Conservation (phyloP, 495 filamentous ascomycete species). For the Glonium stellatum region DNA sequence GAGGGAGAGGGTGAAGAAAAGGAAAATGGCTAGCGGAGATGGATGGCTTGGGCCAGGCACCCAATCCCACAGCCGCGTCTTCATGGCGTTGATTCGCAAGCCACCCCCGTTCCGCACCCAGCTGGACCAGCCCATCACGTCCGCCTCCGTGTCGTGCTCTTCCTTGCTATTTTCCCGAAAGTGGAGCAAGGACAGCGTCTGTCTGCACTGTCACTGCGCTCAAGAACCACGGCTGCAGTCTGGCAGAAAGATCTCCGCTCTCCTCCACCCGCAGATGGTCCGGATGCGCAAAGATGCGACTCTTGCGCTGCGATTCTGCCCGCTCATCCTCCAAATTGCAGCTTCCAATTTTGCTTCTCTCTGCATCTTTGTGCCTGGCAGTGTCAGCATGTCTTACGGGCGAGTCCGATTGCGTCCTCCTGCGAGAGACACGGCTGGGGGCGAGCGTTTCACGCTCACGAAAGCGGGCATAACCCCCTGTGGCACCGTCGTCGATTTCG, state of each 20-base stretch:
- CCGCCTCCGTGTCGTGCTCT: neutral
- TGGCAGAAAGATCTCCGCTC: neutral
- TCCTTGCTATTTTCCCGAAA: neutral
- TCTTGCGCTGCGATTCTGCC: neutral
- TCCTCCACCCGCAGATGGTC: too few relatives aligned
- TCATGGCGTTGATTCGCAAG: neutral
- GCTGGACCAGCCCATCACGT: neutral
- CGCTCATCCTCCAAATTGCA: neutral
- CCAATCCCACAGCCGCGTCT: neutral
- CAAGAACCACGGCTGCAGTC: neutral
- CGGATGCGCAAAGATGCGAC: neutral
- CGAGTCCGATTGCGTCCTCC: neutral
- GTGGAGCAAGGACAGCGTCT: neutral
- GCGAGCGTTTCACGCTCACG: neutral
- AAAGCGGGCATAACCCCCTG: neutral
- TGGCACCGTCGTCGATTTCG: neutral
- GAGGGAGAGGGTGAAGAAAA: neutral
- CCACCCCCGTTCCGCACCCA: neutral
- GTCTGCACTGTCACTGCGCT: neutral
- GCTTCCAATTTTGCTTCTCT: neutral
- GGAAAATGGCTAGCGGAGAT: neutral
- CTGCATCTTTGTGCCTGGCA: neutral
- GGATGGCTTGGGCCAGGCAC: neutral
- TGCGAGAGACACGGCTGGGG: constrained; percentile 1
- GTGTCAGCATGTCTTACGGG: neutral